These are phyloP conservation scores for Tricharina praecox DNA, from an alignment of 495 filamentous ascomycete species.

Conservation along the genomic window DNA sequence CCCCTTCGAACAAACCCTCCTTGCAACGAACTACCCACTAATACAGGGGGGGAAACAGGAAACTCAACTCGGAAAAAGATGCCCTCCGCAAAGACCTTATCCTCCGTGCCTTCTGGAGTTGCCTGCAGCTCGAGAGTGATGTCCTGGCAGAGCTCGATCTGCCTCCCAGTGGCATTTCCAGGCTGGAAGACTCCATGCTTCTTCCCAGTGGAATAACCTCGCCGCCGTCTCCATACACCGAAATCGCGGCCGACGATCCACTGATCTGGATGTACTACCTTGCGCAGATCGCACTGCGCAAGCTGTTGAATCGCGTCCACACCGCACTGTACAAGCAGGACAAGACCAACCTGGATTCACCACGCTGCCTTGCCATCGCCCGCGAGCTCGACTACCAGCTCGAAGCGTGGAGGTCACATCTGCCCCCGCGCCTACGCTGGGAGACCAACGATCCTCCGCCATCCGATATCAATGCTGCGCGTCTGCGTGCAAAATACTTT, in stretches of 20 bases:
- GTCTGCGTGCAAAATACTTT: constrained; percentile 85
- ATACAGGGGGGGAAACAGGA: too few species aligned
- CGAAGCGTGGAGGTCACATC: constrained; percentile 32
- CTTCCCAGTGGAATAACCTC: constrained; percentile 37
- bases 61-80: constrained; percentile 16
- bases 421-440: constrained; percentile 40
- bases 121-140: constrained; percentile 87
- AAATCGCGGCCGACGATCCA: constrained; percentile 30
- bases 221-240: constrained; percentile 15
- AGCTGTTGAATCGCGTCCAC: constrained; percentile 70
- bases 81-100: constrained; percentile 35
- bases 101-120: constrained; percentile 81
- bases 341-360: constrained; percentile 21
- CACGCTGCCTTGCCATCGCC: constrained; percentile 21
- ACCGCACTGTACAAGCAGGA: constrained; percentile 53
- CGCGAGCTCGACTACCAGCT: constrained; percentile 31
- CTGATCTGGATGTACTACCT: constrained; percentile 63
- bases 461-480: constrained; percentile 60
- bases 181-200: constrained; percentile 49
- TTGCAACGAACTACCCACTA: not conserved
- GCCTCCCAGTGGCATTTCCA: constrained; percentile 62
- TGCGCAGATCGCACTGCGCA: constrained; percentile 71
- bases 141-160: constrained; percentile 77
- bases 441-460: constrained; percentile 49
- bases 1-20: not conserved